A percentile compares a stretch with the other conserved stretches of the same genome.
Evolutionary conservation across 495 filamentous ascomycete species (phyloP).

Genomic region (Clavariopsis aquatica): DNA sequence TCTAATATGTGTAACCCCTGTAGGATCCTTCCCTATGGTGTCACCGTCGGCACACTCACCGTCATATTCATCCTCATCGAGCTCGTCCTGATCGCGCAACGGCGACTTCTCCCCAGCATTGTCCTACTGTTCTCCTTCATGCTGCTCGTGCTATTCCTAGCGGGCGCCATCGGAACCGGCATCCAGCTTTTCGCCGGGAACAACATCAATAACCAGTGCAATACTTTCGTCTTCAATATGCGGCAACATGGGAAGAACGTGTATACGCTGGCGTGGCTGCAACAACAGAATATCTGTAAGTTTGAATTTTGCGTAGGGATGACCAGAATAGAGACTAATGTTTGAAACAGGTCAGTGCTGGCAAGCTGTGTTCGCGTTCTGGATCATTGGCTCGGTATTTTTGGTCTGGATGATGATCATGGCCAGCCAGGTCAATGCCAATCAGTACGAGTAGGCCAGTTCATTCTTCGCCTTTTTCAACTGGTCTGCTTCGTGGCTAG

Average conservation of each 20-base stretch:
- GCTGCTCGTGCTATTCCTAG: slow-evolving; percentile 88
- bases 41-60: slow-evolving; percentile 52
- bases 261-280: slow-evolving; percentile 78
- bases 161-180: slow-evolving; percentile 83
- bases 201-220: slow-evolving; percentile 78
- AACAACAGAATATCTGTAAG: slow-evolving; percentile 85
- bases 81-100: slow-evolving; percentile 54
- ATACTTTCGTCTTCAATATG: slow-evolving; percentile 64
- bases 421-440: slow-evolving; percentile 80
- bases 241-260: slow-evolving; percentile 61
- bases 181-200: slow-evolving; percentile 84
- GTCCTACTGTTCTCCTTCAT: slow-evolving; percentile 92
- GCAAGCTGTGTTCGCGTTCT: slow-evolving; percentile 67
- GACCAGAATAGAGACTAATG: neutral
- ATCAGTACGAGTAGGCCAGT: slow-evolving; percentile 52
- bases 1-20: slow-evolving; percentile 1
- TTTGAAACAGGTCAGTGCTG: slow-evolving; percentile 52
- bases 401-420: slow-evolving; percentile 94
- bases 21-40: slow-evolving; percentile 95
- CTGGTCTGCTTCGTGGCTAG: too few species aligned
- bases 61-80: slow-evolving; percentile 47
- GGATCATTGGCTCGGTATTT: slow-evolving; percentile 78
- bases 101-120: slow-evolving; percentile 82
- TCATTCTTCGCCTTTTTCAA: neutral
- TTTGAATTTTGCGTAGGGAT: neutral